Evolutionary conservation across 208 protist species (phyloP).

Genomic region (Leishmania braziliensis): DNA sequence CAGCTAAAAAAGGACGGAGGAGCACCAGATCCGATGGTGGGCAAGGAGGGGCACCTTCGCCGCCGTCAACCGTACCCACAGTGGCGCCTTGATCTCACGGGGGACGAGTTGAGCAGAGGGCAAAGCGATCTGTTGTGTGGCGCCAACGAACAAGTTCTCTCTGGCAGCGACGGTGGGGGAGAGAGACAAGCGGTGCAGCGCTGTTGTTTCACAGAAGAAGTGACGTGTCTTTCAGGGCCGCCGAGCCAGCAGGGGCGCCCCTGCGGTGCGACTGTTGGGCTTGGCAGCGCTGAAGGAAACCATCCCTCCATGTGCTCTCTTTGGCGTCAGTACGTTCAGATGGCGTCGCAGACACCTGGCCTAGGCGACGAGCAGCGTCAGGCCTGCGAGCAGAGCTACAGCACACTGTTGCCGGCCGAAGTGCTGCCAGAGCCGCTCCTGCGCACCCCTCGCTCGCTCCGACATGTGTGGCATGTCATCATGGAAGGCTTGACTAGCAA

Average conservation of each 20-base stretch:
- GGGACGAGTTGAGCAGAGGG: not conserved
- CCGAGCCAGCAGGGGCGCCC: not conserved
- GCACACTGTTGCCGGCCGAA: not conserved
- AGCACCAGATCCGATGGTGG: not conserved
- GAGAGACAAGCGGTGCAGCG: not conserved
- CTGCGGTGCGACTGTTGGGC: no score
- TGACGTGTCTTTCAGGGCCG: not conserved
- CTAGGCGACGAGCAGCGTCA: not conserved
- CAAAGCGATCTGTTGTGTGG: not conserved
- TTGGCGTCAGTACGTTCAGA: constrained; percentile 8
- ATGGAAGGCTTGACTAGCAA: constrained; percentile 9
- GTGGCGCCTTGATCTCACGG: not conserved
- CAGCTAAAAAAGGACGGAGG: not conserved
- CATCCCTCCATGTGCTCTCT: not conserved
- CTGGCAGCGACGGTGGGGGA: not conserved
- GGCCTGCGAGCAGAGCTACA: not conserved
- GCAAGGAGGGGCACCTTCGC: not conserved
- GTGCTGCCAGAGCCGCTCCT: not conserved
- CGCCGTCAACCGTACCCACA: not conserved
- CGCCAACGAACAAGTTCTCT: not conserved
- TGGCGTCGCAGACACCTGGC: not conserved
- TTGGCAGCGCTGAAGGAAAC: not conserved
- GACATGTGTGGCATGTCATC: constrained; percentile 30
- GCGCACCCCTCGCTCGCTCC: constrained; percentile 16
- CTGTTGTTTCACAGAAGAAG: not conserved